These are phyloP conservation scores for Penium margaritaceum DNA, from an alignment of 139 green algal species.

Conservation along the genomic window DNA sequence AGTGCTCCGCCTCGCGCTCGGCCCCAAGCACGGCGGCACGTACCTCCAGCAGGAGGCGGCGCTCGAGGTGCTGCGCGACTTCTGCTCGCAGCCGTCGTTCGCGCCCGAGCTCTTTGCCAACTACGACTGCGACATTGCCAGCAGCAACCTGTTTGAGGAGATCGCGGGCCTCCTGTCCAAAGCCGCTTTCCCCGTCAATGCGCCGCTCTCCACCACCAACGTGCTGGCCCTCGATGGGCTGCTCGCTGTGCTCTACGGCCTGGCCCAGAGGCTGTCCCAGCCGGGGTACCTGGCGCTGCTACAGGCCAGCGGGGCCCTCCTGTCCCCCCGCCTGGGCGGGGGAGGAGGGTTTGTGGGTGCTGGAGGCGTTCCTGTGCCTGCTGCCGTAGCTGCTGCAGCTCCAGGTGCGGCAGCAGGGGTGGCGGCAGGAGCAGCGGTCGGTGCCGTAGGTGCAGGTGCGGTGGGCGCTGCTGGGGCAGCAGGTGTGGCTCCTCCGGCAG, in stretches of 20 bases:
- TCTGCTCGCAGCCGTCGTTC: slow-evolving; percentile 77
- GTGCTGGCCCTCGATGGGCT: slow-evolving; percentile 79
- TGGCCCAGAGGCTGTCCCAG: slow-evolving; percentile 28
- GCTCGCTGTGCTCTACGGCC: slow-evolving; percentile 64
- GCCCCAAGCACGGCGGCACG: slow-evolving; percentile 36
- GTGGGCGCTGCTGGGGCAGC: no score
- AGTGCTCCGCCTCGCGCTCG: slow-evolving; percentile 76
- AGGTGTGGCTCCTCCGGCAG: no score
- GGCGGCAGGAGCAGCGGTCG: not conserved
- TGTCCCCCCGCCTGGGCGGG: no score
- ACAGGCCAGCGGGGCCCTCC: no score
- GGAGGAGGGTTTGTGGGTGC: not conserved
- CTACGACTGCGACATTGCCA: slow-evolving; percentile 74
- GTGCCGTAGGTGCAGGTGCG: no score
- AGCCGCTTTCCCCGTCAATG: slow-evolving; percentile 72
- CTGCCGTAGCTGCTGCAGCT: not conserved
- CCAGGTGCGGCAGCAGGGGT: not conserved
- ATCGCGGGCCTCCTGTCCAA: slow-evolving; percentile 31
- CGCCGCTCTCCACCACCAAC: slow-evolving; percentile 64
- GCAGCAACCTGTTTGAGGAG: slow-evolving; percentile 71
- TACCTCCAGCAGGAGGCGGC: slow-evolving; percentile 71
- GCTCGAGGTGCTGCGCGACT: slow-evolving; percentile 83
- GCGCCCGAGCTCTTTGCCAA: slow-evolving; percentile 78
- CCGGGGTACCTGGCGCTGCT: not conserved
- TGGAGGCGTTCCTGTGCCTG: not conserved